A percentile compares a stretch with the other conserved stretches of the same genome.
phyloP scores from a whole-genome alignment of 345 rosid species.

The Camelina laxa region DNA sequence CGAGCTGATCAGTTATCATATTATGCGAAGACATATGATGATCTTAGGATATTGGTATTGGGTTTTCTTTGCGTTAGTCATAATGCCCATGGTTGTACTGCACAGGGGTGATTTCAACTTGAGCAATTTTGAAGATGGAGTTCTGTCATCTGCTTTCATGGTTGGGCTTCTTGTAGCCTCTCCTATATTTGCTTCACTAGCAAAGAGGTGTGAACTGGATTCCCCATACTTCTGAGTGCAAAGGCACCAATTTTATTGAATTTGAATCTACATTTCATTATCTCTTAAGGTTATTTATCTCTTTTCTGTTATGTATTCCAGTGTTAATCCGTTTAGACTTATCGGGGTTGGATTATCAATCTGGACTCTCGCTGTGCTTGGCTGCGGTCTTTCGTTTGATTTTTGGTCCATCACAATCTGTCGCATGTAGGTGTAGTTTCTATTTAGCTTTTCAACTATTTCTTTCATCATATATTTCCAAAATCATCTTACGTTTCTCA shows the following conservation, averaged over 20 bases:
- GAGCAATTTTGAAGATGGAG: slow-evolving; percentile 89
- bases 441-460: slow-evolving; percentile 11
- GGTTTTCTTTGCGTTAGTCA: slow-evolving; percentile 7
- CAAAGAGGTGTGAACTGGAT: slow-evolving; percentile 65
- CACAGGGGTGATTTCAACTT: slow-evolving; percentile 82
- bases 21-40: slow-evolving; percentile 2
- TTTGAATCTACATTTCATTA: slow-evolving; percentile 6
- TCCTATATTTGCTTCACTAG: slow-evolving; percentile 88
- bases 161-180: slow-evolving; percentile 93
- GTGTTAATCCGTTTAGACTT: slow-evolving; percentile 89
- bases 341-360: slow-evolving; percentile 89
- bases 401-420: slow-evolving; percentile 87
- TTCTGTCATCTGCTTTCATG: slow-evolving; percentile 93
- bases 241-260: not conserved
- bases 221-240: not conserved
- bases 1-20: not conserved
- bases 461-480: slow-evolving; percentile 1
- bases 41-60: not conserved
- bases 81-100: slow-evolving; percentile 12
- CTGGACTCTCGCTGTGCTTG: slow-evolving; percentile 82
- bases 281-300: not conserved
- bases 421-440: slow-evolving; percentile 70
- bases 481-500: slow-evolving; percentile 12
- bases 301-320: slow-evolving; percentile 46
- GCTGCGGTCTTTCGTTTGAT: slow-evolving; percentile 81